Conservation (phyloP, 2,329 filamentous ascomycete species). For the Hortaea sp. region DNA sequence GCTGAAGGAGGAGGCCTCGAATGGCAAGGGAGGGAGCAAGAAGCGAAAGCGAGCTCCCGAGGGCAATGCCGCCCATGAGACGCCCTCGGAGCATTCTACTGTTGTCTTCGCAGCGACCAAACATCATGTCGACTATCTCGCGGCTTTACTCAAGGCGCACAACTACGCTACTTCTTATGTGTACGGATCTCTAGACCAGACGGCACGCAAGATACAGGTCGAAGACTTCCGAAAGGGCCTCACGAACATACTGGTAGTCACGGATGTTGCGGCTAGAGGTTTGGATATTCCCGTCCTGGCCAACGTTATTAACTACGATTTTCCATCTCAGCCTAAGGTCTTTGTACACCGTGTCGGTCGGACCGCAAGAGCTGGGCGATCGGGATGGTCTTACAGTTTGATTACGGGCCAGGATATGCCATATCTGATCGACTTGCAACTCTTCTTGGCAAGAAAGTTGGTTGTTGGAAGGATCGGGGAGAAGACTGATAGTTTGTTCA, state of each 20-base stretch:
- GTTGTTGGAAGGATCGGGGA: slow-evolving; percentile 59
- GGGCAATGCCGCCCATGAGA: slow-evolving; percentile 48
- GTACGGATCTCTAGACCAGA: slow-evolving; percentile 91
- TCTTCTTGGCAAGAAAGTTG: slow-evolving; percentile 81
- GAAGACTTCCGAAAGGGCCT: slow-evolving; percentile 77
- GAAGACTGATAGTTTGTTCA: slow-evolving; percentile 55
- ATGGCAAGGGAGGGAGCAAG: slow-evolving; percentile 47
- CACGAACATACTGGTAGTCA: slow-evolving; percentile 87
- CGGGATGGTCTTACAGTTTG: slow-evolving; percentile 91
- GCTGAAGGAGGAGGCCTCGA: slow-evolving; percentile 36
- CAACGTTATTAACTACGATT: slow-evolving; percentile 98
- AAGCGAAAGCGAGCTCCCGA: slow-evolving; percentile 60
- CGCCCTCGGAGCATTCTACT: slow-evolving; percentile 80
- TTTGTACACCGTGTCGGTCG: slow-evolving; percentile 94
- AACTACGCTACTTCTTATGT: slow-evolving; percentile 89
- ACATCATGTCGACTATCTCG: slow-evolving; percentile 92
- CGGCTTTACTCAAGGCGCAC: slow-evolving; percentile 63
- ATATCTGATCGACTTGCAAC: slow-evolving; percentile 84
- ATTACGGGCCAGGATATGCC: slow-evolving; percentile 80
- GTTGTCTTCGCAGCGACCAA: slow-evolving; percentile 94
- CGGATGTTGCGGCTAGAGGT: slow-evolving; percentile 90
- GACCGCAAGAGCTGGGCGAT: slow-evolving; percentile 84
- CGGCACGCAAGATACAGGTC: slow-evolving; percentile 82
- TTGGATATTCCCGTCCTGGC: slow-evolving; percentile 94
- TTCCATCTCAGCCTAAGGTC: slow-evolving; percentile 90